These are phyloP conservation scores for Pseudogymnoascus sp. DNA, from an alignment of 2,329 filamentous ascomycete species.

Conservation along the genomic window DNA sequence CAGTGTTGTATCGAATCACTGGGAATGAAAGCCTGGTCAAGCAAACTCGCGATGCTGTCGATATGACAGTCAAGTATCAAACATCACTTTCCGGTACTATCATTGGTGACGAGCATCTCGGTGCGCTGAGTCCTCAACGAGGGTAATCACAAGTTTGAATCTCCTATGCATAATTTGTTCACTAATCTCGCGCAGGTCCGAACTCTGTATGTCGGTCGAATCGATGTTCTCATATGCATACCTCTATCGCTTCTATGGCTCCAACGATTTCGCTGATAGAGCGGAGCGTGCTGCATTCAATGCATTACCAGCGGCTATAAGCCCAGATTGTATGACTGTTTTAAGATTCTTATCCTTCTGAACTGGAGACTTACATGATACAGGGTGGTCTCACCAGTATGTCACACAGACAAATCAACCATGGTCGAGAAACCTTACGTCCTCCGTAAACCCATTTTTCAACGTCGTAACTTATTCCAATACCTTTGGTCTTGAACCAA, in stretches of 20 bases:
- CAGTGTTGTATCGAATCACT: slow-evolving; percentile 34
- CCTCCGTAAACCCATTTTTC: slow-evolving; percentile 34
- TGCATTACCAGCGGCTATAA: slow-evolving; percentile 42
- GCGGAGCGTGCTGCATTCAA: slow-evolving; percentile 46
- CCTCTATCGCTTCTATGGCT: slow-evolving; percentile 28
- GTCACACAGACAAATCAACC: slow-evolving; percentile 46
- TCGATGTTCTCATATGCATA: slow-evolving; percentile 28
- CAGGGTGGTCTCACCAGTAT: slow-evolving; percentile 47
- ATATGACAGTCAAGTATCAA: slow-evolving; percentile 32
- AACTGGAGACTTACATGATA: not conserved
- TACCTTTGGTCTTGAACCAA: slow-evolving; percentile 42
- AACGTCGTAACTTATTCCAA: slow-evolving; percentile 34
- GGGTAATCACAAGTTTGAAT: slow-evolving; percentile 21
- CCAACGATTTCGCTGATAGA: slow-evolving; percentile 39
- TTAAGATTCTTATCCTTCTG: not conserved
- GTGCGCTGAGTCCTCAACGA: slow-evolving; percentile 30
- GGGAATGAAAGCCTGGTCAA: slow-evolving; percentile 29
- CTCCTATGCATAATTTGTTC: not conserved
- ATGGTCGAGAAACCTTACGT: slow-evolving; percentile 33
- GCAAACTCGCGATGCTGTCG: slow-evolving; percentile 31
- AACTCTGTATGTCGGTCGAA: slow-evolving; percentile 31
- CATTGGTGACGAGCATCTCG: slow-evolving; percentile 34
- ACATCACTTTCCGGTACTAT: slow-evolving; percentile 35
- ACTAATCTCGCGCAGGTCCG: slow-evolving; percentile 15
- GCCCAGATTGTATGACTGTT: slow-evolving; percentile 33